Percentiles rank a stretch among this genome's conserved stretches.
phyloP scores from a whole-genome alignment of 2,329 filamentous ascomycete genomes.

The Apiospora kogelbergensis region DNA sequence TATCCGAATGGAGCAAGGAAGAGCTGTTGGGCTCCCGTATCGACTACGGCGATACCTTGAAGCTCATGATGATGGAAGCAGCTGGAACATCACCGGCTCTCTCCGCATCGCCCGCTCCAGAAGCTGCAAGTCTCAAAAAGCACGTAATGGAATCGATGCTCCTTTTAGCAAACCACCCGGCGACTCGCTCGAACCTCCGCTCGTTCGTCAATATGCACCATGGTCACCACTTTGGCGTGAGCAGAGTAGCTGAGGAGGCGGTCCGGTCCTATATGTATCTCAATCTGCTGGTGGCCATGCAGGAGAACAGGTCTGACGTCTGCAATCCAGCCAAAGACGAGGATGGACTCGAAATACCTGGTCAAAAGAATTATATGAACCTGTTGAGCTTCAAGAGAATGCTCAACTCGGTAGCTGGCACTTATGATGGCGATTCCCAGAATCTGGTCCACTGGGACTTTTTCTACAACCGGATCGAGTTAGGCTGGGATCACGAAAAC shows the following conservation, averaged over 20 bases:
- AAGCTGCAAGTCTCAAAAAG: not conserved
- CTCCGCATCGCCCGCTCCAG: not conserved
- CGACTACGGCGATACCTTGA: not conserved
- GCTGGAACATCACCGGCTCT: not conserved
- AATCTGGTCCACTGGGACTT: constrained; percentile 1
- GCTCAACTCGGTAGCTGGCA: not conserved
- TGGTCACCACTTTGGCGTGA: not conserved
- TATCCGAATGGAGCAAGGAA: not conserved
- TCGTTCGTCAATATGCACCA: not conserved
- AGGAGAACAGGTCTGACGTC: not conserved
- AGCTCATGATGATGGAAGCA: constrained; percentile 8
- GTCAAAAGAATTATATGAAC: not conserved
- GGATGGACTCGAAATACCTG: not conserved
- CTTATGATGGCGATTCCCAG: not conserved
- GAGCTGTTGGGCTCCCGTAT: not conserved
- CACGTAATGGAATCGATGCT: constrained; percentile 4
- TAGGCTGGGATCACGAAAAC: not conserved
- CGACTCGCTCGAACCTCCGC: not conserved
- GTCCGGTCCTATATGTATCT: not conserved
- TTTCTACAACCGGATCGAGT: not conserved
- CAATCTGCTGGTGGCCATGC: not conserved
- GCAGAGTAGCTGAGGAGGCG: not conserved
- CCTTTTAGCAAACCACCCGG: not conserved
- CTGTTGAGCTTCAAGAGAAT: not conserved
- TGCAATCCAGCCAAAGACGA: not conserved